These are phyloP conservation scores for Penicillium corylophilum DNA, from an alignment of 2,329 filamentous ascomycete species.

Conservation along the genomic window DNA sequence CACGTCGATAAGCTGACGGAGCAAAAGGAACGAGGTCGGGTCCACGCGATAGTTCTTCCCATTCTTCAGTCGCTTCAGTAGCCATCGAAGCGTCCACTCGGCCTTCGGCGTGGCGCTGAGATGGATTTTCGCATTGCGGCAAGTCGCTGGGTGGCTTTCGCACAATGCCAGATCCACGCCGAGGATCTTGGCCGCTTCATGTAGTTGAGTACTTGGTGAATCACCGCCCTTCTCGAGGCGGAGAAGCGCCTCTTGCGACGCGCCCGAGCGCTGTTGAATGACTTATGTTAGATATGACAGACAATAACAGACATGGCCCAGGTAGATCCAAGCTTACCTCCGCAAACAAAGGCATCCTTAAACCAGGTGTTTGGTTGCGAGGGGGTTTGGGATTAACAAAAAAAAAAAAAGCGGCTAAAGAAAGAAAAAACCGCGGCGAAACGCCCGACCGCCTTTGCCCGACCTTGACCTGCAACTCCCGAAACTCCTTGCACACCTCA, in stretches of 20 bases:
- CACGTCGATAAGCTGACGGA: conserved; percentile 66
- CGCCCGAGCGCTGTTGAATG: conserved; percentile 34
- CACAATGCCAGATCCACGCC: conserved; percentile 38
- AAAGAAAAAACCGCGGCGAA: conserved; percentile 31
- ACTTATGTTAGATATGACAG: conserved; percentile 9
- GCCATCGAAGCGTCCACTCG: conserved; percentile 67
- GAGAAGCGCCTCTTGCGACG: conserved; percentile 46
- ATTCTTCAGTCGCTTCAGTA: conserved; percentile 59
- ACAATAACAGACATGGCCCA: background rate
- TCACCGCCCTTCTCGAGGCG: conserved; percentile 46
- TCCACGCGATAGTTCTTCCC: conserved; percentile 45
- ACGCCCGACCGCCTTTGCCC: conserved; percentile 42
- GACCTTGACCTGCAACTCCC: conserved; percentile 27
- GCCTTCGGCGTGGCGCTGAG: conserved; percentile 48
- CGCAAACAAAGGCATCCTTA: conserved; percentile 36
- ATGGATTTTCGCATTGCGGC: conserved; percentile 22
- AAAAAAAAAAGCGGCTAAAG: conserved; percentile 19
- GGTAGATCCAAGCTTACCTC: conserved; percentile 31
- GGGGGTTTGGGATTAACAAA: conserved; percentile 11
- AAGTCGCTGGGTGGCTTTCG: conserved; percentile 32
- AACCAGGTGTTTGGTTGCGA: conserved; percentile 18
- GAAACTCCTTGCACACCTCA: conserved; percentile 24
- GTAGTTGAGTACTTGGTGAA: conserved; percentile 39
- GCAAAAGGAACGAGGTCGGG: conserved; percentile 51
- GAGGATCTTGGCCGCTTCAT: conserved; percentile 45